phyloP scores from a whole-genome alignment of 2,329 filamentous ascomycete species.

The Colletotrichum lentis region DNA sequence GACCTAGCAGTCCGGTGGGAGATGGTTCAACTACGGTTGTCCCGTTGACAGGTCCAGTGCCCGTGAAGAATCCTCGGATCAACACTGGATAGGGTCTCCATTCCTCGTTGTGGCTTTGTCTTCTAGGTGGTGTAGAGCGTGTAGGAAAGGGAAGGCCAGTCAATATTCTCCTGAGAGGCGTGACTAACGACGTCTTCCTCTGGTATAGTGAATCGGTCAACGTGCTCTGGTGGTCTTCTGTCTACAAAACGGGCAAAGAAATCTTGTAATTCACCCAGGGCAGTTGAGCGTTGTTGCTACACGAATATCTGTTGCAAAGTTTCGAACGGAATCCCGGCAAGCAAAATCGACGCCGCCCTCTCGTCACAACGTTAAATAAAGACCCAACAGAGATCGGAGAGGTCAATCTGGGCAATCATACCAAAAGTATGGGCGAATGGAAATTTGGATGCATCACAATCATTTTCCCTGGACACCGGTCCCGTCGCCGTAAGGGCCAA shows the following conservation, averaged over 20 bases:
- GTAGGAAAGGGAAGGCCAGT: neutral
- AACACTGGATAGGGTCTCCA: neutral
- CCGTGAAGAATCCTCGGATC: rapidly evolving
- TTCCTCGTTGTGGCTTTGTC: neutral
- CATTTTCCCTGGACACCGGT: neutral
- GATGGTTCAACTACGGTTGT: too few species aligned
- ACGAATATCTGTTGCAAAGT: too few species aligned
- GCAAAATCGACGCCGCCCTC: too few species aligned
- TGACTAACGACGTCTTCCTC: neutral
- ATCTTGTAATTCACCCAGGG: neutral
- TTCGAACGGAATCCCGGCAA: too few species aligned
- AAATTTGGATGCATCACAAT: neutral
- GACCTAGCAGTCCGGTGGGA: too few species aligned
- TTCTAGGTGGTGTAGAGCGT: too few species aligned
- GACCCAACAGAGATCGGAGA: neutral
- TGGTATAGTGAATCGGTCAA: neutral
- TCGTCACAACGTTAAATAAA: neutral
- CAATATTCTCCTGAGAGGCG: neutral
- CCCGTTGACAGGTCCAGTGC: too few species aligned
- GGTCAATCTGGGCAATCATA: too few species aligned
- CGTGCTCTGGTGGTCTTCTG: neutral
- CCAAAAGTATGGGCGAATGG: neutral
- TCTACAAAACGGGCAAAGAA: neutral
- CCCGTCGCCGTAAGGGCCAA: neutral
- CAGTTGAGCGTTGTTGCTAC: too few species aligned